Percentiles rank a stretch among this genome's conserved stretches.
Conservation (phyloP, 306 rosid genomes). For the cucumber (Cucumis sativus) region Cucumber_9930_V3 NC_026656.2:1136501-1137000, state of each 20-base stretch:
- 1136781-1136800: neutral
- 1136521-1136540: neutral
- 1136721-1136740: neutral
- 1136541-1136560: neutral
- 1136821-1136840: too few relatives aligned
- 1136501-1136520: neutral
- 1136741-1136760: neutral
- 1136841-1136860: too few relatives aligned
- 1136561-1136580: neutral
- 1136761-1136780: neutral
- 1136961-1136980: neutral
- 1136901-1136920: too few relatives aligned
- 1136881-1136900: too few relatives aligned
- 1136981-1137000: slow-evolving; percentile 18
- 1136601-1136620: neutral
- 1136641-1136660: neutral
- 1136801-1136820: too few relatives aligned
- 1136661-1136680: too few relatives aligned
- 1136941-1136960: neutral
- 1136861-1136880: too few relatives aligned
- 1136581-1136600: neutral
- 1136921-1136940: neutral
- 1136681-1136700: neutral
- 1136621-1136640: neutral
- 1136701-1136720: neutral